Percentiles rank a stretch among this genome's conserved stretches.
Evolutionary conservation across 331 rosid genomes (phyloP).

Genomic region (Malus hybrid): DNA sequence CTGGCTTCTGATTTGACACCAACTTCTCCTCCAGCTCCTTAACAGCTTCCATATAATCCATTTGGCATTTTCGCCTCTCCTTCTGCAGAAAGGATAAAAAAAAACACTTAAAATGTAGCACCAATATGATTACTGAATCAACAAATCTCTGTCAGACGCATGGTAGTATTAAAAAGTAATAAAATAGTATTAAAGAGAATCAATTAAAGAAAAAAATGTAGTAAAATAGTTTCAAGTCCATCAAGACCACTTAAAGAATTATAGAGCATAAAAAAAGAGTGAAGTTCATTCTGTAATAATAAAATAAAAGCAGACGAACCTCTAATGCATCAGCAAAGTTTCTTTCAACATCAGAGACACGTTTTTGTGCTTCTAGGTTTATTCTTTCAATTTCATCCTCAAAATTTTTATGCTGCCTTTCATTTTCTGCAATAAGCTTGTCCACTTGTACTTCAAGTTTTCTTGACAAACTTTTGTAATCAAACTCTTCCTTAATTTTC

Average conservation of each 20-base stretch:
- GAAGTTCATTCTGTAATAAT: background rate
- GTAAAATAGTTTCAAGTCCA: background rate
- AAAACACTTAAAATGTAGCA: background rate
- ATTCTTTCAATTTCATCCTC: slow-evolving; percentile 78
- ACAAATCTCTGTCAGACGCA: background rate
- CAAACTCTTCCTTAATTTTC: slow-evolving; percentile 95
- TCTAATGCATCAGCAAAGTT: slow-evolving; percentile 84
- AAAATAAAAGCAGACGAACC: slow-evolving; percentile 34
- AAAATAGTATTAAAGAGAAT: background rate
- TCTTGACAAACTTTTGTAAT: slow-evolving; percentile 85
- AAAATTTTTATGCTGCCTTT: slow-evolving; percentile 79
- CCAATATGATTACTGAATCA: background rate
- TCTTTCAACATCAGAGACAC: slow-evolving; percentile 69
- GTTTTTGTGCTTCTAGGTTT: slow-evolving; percentile 63
- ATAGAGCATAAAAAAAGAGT: background rate
- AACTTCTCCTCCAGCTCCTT: slow-evolving; percentile 91
- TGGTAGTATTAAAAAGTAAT: background rate
- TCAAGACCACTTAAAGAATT: background rate
- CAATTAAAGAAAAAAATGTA: background rate
- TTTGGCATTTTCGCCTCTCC: slow-evolving; percentile 80
- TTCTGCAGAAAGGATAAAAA: slow-evolving; percentile 44
- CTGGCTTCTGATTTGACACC: slow-evolving; percentile 63
- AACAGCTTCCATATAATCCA: slow-evolving; percentile 93
- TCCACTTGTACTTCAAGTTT: slow-evolving; percentile 85
- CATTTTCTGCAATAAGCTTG: slow-evolving; percentile 84